Evolutionary conservation across 768 basidiomycete genomes (phyloP), one percentile per base, ranked within the genome.

Genomic region (Amanita pallidorosea): DNA sequence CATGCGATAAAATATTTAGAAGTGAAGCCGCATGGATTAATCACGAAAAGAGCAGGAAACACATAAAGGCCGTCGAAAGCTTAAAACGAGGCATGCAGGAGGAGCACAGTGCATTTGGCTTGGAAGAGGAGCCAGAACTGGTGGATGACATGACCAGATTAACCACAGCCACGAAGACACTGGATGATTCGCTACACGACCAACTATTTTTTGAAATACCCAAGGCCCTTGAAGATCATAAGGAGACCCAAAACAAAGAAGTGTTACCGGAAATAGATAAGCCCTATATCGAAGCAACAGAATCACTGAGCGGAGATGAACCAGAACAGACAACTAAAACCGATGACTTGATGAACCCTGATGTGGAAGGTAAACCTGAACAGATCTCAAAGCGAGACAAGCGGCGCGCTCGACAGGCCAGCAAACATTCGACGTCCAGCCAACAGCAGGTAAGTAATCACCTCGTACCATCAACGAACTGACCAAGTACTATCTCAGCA

Each of bases 21-120:
- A 92, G 85, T 56, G 93, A 97, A 58, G 88, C 90, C 0, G 89
- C 92, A 4, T 99, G 94, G 94, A 74, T 83, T 57, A 97, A 92
- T 63, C 96, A 98, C 56, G 96, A 98, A 64, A 74, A 93, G 56
- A 96, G 93, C 64, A 87, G 87, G 67, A 96, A 92, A 65, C 96
- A 99, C 60, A 62, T 88, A 62, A 89, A 85, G 65, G 88, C 92
- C 55, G 80, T 98, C 11, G 88, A 89, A 60, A 72, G 70, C 56
- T 61, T 99, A 53, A 80, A 78, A 63, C 71, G 72, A 57, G 78
- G 88, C 58, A 96, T 99, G 88, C 61, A 71, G 56, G 67, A 70
- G 50, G 90, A 97, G 57, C 75, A 88, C 53, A 76, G 79, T 46
- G 78, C 75, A 54, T 63, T 96, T 4, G 81, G 73, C 0, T 66